Evolutionary conservation across 768 basidiomycete species (phyloP), one percentile per base, ranked within the genome.

Genomic region (Tricholoma hemisulphureum): DNA sequence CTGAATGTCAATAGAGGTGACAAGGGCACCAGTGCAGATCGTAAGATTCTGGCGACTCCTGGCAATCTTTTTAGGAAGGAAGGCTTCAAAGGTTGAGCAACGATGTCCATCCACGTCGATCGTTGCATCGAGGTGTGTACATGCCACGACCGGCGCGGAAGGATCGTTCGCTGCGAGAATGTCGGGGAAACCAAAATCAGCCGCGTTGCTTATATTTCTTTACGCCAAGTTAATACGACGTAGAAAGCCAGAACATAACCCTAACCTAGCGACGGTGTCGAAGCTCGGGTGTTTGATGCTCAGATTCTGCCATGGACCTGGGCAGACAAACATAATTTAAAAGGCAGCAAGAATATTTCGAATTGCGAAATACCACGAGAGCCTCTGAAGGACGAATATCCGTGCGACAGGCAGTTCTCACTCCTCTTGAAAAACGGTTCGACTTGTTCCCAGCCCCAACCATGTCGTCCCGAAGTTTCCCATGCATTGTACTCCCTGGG

Each of bases 401-500:
- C 6, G 35, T 51, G n/a, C 23, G 52, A 51, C 31, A 59, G 52
- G 23, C 26, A 31, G n/a, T 32, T 57, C 51, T 72, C 69, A 5
- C 63, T 63, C 45, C 67, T 69, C 26, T 53, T 53, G 50, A 72
- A 73, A 53, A 60, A 69, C 0, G 63, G 65, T 41, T 69, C 39
- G 4, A 75, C 56, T 16, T 71, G 61, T 0, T 63, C 32, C 50
- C 62, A 73, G 5, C 63, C 58, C 74, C 74, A 75, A 9, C 65
- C 66, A 18, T 61, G 61, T 13, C 64, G 49, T 2, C 72, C 71
- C 5, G 56, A 37, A 14, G 29, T 45, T 7, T 52, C 49, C 72
- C 71, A 75, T 13, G 59, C 49, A 23, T 73, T 64, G 29, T 68
- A 73, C 21, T 74, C 72, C n/a, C 60, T 66, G 1, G 70, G 66